phyloP scores from a whole-genome alignment of 257 asterid species.

The Plantago ovata region DNA sequence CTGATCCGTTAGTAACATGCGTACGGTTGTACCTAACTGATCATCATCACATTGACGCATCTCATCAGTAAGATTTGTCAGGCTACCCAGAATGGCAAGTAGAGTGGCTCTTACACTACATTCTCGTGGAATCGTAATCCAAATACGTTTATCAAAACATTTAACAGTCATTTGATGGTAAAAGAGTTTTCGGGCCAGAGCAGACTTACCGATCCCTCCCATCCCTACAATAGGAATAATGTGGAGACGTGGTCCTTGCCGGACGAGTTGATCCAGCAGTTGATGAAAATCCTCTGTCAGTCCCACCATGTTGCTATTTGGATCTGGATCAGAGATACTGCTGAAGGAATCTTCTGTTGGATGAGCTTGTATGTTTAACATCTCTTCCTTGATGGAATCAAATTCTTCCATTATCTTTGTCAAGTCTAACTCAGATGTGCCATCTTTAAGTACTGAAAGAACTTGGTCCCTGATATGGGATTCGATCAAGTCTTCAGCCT shows the following conservation, averaged over 20 bases:
- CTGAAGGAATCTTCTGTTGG: no score
- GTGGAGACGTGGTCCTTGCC: neutral
- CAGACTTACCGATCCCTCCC: constrained; percentile 1
- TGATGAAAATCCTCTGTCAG: neutral
- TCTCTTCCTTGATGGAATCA: neutral
- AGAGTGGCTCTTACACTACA: no score
- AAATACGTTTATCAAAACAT: neutral
- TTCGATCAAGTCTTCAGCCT: neutral
- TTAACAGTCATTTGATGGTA: neutral
- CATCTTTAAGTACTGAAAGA: no score
- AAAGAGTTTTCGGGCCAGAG: neutral
- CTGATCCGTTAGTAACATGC: no score
- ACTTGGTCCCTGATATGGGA: neutral
- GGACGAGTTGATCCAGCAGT: neutral
- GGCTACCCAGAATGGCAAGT: neutral
- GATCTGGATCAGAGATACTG: no score
- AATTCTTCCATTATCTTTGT: neutral
- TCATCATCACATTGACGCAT: no score
- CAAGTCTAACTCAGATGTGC: neutral
- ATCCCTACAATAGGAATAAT: neutral
- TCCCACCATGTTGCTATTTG: neutral
- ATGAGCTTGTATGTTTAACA: neutral
- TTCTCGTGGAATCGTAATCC: neutral
- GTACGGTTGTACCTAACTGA: constrained; percentile 3
- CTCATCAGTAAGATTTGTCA: no score